Base-by-base conservation (phyloP, 169 alveolate species). In the Amoebophrya sp. region DNA sequence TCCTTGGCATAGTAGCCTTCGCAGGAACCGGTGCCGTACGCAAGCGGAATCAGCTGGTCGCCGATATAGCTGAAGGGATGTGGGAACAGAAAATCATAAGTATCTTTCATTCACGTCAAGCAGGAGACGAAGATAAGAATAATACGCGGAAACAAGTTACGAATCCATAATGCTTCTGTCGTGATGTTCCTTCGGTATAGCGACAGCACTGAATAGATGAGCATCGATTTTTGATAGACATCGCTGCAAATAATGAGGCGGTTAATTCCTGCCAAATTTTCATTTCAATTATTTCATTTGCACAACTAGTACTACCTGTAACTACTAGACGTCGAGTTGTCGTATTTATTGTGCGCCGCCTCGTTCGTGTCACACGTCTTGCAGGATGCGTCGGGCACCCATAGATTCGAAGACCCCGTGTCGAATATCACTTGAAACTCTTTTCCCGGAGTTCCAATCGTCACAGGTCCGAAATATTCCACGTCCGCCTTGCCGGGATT, bases 341-440 rank as follows among this genome's bases (percentile, higher is more conserved):
- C 83, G 83, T 65, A 65, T 36, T 65, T 65, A 0, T 6, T 6
- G 83, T 65, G 83, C 26, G 2, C n/a, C 33, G 1, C 2, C 26
- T 6, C 83, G 26, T 1, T 6, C 36, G 83, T 12, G n/a, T 65
- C 83, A 26, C 83, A 65, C 83, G 2, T 26, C 3, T 6, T 10
- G 83, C 83, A 65, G 36, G 83, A 65, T 6, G 1, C 1, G 33
- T 65, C 83, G 26, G 95, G 95, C 6, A 93, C 91, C 95, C 95
- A 93, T 2, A 93, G 90, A 76, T 93, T 92, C 40, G 95, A 92
- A 38, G 94, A 92, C 33, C 95, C 95, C 41, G 95, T 93, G 54
- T 93, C 95, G 89, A 93, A 93, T 40, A 93, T 93, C 26, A 93
- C 95, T 26, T 92, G 53, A 41, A 91, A 92, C 33, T 92, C 93